A percentile compares a stretch with the other conserved stretches of the same genome.
Conservation (phyloP, 2,329 filamentous ascomycete species). For the Zymoseptoria ardabiliae region DNA sequence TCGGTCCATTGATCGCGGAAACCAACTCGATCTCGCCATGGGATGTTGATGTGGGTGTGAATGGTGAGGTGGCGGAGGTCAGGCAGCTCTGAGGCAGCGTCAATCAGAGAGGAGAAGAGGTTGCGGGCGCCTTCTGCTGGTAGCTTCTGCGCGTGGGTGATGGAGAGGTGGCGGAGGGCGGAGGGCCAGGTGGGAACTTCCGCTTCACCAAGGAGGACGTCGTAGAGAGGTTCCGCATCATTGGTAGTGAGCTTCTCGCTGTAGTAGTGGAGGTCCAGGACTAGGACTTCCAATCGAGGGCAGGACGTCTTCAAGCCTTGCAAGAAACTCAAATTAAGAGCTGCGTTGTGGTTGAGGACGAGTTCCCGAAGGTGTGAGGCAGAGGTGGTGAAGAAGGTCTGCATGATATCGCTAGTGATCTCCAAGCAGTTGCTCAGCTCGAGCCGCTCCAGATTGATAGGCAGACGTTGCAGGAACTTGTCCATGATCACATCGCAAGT, state of each 20-base stretch:
- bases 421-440: slow-evolving; percentile 74
- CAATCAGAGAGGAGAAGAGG: slow-evolving; percentile 71
- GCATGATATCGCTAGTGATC: slow-evolving; percentile 59
- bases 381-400: slow-evolving; percentile 57
- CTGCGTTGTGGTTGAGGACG: slow-evolving; percentile 69
- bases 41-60: slow-evolving; percentile 68
- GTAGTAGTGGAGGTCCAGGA: slow-evolving; percentile 73
- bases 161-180: slow-evolving; percentile 61
- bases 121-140: slow-evolving; percentile 59
- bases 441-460: slow-evolving; percentile 57
- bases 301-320: slow-evolving; percentile 59
- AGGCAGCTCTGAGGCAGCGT: slow-evolving; percentile 59
- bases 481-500: slow-evolving; percentile 66
- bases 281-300: slow-evolving; percentile 61
- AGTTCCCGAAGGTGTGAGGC: slow-evolving; percentile 62
- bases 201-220: slow-evolving; percentile 52
- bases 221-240: slow-evolving; percentile 69
- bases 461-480: slow-evolving; percentile 60
- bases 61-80: slow-evolving; percentile 64
- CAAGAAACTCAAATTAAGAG: slow-evolving; percentile 68
- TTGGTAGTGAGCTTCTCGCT: slow-evolving; percentile 59
- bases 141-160: slow-evolving; percentile 73
- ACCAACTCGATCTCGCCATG: slow-evolving; percentile 73
- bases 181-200: slow-evolving; percentile 73
- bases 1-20: slow-evolving; percentile 71